These are phyloP conservation scores for Sugiyamaella valdiviana DNA, from an alignment of 805 yeast genomes.

Conservation along the genomic window DNA sequence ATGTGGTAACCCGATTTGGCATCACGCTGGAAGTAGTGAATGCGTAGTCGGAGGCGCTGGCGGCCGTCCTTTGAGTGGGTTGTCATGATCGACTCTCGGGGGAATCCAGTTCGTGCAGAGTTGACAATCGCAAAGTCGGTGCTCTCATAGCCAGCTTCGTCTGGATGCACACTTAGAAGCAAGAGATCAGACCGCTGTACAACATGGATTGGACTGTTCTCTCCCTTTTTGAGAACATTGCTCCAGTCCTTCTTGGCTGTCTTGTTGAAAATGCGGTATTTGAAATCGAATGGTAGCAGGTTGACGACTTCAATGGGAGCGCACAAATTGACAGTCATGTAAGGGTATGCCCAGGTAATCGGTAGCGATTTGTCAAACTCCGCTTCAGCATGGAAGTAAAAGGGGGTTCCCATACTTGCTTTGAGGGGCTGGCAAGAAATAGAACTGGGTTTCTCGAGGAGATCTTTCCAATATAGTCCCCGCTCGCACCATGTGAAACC, in stretches of 20 bases:
- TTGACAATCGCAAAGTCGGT: constrained; percentile 69
- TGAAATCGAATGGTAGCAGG: constrained; percentile 72
- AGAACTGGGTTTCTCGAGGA: constrained; percentile 45
- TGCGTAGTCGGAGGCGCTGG: constrained; percentile 54
- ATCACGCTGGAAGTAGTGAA: constrained; percentile 50
- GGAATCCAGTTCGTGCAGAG: constrained; percentile 43
- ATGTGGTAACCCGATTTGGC: constrained; percentile 58
- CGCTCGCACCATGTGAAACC: constrained; percentile 65
- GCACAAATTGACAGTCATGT: constrained; percentile 65
- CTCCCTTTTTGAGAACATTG: constrained; percentile 57
- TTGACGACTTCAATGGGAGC: constrained; percentile 87
- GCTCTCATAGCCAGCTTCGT: constrained; percentile 51
- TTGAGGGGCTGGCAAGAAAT: constrained; percentile 52
- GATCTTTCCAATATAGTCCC: constrained; percentile 57
- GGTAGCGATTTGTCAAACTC: constrained; percentile 61
- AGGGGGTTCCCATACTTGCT: constrained; percentile 34
- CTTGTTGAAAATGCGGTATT: constrained; percentile 71
- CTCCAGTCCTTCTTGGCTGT: constrained; percentile 61
- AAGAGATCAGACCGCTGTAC: constrained; percentile 68
- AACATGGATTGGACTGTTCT: constrained; percentile 67
- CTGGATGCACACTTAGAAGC: constrained; percentile 53
- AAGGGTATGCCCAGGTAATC: constrained; percentile 71
- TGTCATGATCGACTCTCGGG: constrained; percentile 47
- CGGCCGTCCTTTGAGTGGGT: constrained; percentile 53
- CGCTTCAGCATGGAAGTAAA: constrained; percentile 70